Base-by-base conservation (phyloP, 148 eudicot species). In the Spergularia marina region DNA sequence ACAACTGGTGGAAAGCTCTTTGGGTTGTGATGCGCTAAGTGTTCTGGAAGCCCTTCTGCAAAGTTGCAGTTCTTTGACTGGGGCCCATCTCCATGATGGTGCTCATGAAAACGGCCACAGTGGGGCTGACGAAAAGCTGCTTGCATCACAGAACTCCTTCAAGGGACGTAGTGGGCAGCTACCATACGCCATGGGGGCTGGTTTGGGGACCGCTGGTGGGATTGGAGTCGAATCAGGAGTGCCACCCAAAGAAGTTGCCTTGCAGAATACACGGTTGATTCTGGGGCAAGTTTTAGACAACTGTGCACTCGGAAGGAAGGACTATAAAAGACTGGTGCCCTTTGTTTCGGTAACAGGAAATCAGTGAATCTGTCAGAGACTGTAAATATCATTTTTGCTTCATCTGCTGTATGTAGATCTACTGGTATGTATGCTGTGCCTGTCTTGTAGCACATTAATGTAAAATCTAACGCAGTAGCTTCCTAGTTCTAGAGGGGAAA, bases 21-120 rank as follows among this genome's bases (percentile, higher is more conserved):
- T 95, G 79, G 92, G 98, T 51, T 95, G 98, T 89, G 99, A 95
- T 67, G 99, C 99, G 36, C 89, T 92, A 8, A 95, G 92, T 66
- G 99, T 95, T 15, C 83, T 95, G 41, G 99, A 95, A 88, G 99
- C 99, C 62, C 98, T 95, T 56, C 65, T 95, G 75, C 99, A 95
- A 74, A 95, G 99, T 87, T 95, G 99, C 74, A 89, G 94, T 81
- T 88, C 94, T 13, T 75, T 89, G 86, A 81, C 85, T 2, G 96
- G 96, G 62, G 71, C 81, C 53, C 93, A 93, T 30, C 84, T 86
- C 10, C 91, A 81, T 15, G 99, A 95, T 8, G 85, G 84, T 4
- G 74, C 77, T 15, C 82, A 79, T 47, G 99, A 95, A 72, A 92
- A 89, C 53, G 94, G 96, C 40, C 79, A 82, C 44, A 80, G 76